phyloP scores from a whole-genome alignment of 2,329 filamentous ascomycete genomes.

The Dactylellina leptospora region DNA sequence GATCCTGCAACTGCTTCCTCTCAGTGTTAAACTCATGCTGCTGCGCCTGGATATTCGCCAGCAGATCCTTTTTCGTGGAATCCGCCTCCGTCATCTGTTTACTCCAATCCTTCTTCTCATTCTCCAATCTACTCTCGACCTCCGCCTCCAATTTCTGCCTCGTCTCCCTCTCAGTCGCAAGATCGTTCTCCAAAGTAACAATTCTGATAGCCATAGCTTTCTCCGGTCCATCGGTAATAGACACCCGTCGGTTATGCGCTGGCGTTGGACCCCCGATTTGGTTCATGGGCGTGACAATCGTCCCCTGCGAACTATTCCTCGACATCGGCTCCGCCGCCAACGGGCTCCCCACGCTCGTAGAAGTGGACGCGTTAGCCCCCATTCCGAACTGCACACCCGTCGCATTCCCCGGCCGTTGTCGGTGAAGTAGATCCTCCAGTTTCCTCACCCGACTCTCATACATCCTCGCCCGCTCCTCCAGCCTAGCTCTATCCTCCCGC shows the following conservation, averaged over 20 bases:
- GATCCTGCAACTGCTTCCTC: slow-evolving; percentile 80
- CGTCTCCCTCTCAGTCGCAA: slow-evolving; percentile 76
- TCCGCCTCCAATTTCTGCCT: slow-evolving; percentile 75
- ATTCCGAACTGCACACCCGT: slow-evolving; percentile 59
- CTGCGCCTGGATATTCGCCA: slow-evolving; percentile 92
- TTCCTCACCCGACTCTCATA: slow-evolving; percentile 89
- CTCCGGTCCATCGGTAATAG: slow-evolving; percentile 59
- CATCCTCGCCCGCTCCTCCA: slow-evolving; percentile 79
- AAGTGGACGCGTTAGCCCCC: slow-evolving; percentile 61
- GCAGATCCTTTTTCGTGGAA: slow-evolving; percentile 89
- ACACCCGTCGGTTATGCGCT: slow-evolving; percentile 65
- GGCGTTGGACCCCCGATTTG: slow-evolving; percentile 57
- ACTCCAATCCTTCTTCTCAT: slow-evolving; percentile 70
- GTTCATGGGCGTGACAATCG: slow-evolving; percentile 61
- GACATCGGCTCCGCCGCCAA: slow-evolving; percentile 62
- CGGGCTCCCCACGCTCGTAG: slow-evolving; percentile 64
- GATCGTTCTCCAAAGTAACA: slow-evolving; percentile 77
- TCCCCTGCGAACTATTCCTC: slow-evolving; percentile 64
- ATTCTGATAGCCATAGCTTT: slow-evolving; percentile 71
- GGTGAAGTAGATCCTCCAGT: slow-evolving; percentile 89
- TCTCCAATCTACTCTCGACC: slow-evolving; percentile 66
- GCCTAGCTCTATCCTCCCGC: slow-evolving; percentile 81
- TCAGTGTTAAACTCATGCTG: slow-evolving; percentile 88
- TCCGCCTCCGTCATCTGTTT: slow-evolving; percentile 82
- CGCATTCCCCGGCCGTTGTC: slow-evolving; percentile 70